Evolutionary conservation across 139 green algal genomes (phyloP), one percentile per base, ranked within the genome.

Genomic region (Mesotaenium endlicherianum): DNA sequence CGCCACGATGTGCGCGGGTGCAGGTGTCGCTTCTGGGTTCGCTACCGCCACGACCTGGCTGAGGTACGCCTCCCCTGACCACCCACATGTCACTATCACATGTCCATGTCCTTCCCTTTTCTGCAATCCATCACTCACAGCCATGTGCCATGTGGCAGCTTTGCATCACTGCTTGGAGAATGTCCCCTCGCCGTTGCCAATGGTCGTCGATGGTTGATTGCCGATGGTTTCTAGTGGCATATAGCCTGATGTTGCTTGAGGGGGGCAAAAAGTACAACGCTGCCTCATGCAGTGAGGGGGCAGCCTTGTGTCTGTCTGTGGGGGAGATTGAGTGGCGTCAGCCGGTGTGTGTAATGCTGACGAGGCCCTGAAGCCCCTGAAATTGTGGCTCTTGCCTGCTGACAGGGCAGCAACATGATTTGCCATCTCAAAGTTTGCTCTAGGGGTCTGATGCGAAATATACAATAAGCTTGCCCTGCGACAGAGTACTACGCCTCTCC

Each of bases 1-100:
- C 74, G 74, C 26, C 81, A 87, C 77, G 81, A 87, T 40, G 81
- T 84, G 16, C 43, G 81, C 14, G 81, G 81, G 20, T 87, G 81
- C 4, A 1, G 81, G 26, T 87, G 81, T 31, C 75, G 81, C 0
- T 87, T 87, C 17, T 85, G 72, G 71, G 81, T 87, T 0, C 72
- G 81, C 2, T 87, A 87, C 1, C 81, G 81, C 34, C 72, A 85
- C 17, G 81, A 87, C 50, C 36, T 36, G 11, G 43, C 49, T 20
- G 79, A 85, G 57, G 77, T 83, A 17, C 26, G 57, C 26, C 53
- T 26, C 53, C 20, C 20, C 26, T 64, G 53, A 64, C 26, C 26
- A 64, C 53, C 20, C 53, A 64, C 53, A 64, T 20, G 53, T 64
- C 26, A 26, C 53, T 26, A 64, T 20, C 26, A 64, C 20, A 34